These are phyloP conservation scores for Trichoderma sp. DNA, from an alignment of 2,329 filamentous ascomycete genomes.

Conservation along the genomic window DNA sequence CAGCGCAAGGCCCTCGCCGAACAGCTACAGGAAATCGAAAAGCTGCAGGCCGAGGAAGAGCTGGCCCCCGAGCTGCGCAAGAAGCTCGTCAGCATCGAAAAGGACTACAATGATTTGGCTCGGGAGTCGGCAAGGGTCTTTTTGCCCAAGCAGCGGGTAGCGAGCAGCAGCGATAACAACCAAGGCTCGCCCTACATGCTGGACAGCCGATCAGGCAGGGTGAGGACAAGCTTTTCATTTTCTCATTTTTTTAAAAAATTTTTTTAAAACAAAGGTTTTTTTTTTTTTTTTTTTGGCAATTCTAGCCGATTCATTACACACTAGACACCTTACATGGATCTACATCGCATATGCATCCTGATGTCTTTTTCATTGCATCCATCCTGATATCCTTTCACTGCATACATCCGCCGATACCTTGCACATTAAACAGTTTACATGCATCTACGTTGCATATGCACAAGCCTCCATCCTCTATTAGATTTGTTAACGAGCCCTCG, in stretches of 20 bases:
- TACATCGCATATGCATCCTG: background rate
- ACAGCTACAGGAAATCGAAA: constrained; percentile 79
- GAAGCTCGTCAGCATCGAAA: constrained; percentile 82
- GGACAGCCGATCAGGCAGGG: constrained; percentile 51
- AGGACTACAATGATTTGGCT: constrained; percentile 91
- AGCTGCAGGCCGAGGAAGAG: constrained; percentile 70
- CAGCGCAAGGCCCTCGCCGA: constrained; percentile 82
- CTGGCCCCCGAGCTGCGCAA: constrained; percentile 78
- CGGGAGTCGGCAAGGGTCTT: constrained; percentile 86
- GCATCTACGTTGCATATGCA: background rate
- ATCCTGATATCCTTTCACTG: too few relatives aligned
- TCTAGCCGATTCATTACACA: background rate
- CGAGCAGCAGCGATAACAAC: constrained; percentile 65
- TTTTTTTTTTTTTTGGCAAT: background rate
- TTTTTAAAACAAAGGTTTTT: too few relatives aligned
- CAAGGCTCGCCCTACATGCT: constrained; percentile 51
- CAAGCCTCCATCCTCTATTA: too few relatives aligned
- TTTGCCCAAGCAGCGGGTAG: constrained; percentile 76
- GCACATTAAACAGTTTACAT: background rate
- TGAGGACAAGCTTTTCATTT: constrained; percentile 36
- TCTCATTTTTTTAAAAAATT: background rate
- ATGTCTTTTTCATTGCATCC: too few relatives aligned
- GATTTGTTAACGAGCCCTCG: background rate
- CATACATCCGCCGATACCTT: too few relatives aligned
- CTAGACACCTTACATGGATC: background rate